Base-by-base conservation (phyloP, 768 basidiomycete species). In the Pulveroboletus sp. region DNA sequence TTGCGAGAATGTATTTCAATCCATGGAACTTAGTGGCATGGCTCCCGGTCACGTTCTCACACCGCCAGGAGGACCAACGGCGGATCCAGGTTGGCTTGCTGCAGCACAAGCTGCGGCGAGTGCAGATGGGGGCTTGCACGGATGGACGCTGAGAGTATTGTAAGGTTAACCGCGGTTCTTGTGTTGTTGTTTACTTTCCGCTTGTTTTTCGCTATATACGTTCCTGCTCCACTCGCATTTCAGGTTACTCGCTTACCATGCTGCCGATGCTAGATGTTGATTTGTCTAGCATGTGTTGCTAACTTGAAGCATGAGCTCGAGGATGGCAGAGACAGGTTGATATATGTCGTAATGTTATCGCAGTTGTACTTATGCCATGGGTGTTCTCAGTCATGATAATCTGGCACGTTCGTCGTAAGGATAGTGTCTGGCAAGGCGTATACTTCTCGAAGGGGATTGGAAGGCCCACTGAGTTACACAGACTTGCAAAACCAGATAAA, bases 81-180 rank as follows among this genome's bases (percentile, higher is more conserved):
- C 80, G 56, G 83, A 84, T 59, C 72, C 82, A 20, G 75, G 75
- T 43, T 89, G 89, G 88, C 69, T 91, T 38, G 83, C 83, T 26
- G 86, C 84, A 45, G 85, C 85, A 22, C 84, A 85, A 59, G 82
- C 78, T 23, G 84, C 83, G 11, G 83, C 81, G 20, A 76, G 74
- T 26, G 79, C 77, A 30, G 85, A 86, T 26, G 80, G 81, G 36
- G 79, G 79, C n/a, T 61, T 84, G 50, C 80, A 84, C 57, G 84
- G 83, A 43, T 91, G 89, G 89, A 85, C 85, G 63, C 68, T 89
- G 55, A 77, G 86, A 66, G 85, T 90, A 49, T 79, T 90, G 77
- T 91, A 77, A 73, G 48, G 45, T 50, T 53, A 43, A 54, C 36
- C 24, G 27, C 42, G 10, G 49, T 49, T 62, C 49, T 56, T 59